Conservation (phyloP, 495 filamentous ascomycete genomes). For the Annulohypoxylon nitens region DNA sequence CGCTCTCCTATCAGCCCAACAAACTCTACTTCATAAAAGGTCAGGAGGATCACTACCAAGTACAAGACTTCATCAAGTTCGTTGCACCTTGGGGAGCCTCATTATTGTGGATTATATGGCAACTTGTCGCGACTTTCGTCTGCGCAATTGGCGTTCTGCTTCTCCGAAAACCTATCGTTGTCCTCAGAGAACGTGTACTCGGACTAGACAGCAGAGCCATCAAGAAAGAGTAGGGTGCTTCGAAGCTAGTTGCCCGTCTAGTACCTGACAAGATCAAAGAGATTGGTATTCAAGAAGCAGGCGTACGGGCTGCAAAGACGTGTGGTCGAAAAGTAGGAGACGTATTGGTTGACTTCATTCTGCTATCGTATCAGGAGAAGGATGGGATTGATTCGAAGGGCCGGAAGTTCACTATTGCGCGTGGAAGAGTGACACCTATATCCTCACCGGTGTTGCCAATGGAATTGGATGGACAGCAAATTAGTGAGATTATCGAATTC, state of each 20-base stretch:
- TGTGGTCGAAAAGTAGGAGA: slow-evolving; percentile 10
- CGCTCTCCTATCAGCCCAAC: slow-evolving; percentile 7
- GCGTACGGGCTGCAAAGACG: background rate
- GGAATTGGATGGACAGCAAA: background rate
- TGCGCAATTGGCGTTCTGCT: slow-evolving; percentile 68
- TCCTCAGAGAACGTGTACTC: slow-evolving; percentile 23
- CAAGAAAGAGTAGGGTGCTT: slow-evolving; percentile 37
- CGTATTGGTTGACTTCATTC: background rate
- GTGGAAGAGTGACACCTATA: background rate
- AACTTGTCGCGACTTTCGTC: slow-evolving; percentile 70
- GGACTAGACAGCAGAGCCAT: slow-evolving; percentile 23
- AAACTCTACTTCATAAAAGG: slow-evolving; percentile 73
- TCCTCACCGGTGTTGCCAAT: background rate
- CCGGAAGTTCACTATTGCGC: background rate
- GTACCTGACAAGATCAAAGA: background rate
- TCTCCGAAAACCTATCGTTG: slow-evolving; percentile 22
- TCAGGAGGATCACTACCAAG: slow-evolving; percentile 88
- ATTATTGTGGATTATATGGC: slow-evolving; percentile 66
- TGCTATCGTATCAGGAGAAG: background rate
- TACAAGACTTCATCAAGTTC: slow-evolving; percentile 82
- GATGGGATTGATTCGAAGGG: background rate
- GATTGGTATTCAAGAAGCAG: background rate
- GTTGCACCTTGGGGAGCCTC: slow-evolving; percentile 61
- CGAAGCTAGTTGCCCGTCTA: slow-evolving; percentile 1
- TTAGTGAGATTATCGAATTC: background rate